Conservation (phyloP, 139 green algal species). For the Coelastrella sp. region DNA sequence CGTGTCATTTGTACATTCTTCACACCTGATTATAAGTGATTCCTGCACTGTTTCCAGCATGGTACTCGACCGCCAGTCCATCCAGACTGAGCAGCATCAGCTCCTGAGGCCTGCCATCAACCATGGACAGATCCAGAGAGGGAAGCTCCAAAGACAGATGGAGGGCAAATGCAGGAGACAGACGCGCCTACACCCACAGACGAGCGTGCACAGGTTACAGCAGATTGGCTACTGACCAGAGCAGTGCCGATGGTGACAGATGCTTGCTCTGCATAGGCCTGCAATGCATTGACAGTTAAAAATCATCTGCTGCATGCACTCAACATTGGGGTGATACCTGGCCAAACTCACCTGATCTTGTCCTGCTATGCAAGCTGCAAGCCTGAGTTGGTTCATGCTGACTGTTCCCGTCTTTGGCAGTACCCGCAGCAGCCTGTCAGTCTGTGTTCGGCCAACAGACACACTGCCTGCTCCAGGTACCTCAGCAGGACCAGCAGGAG, state of each 20-base stretch:
- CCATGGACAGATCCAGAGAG: constrained; percentile 75
- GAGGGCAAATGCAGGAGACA: constrained; percentile 32
- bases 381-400: constrained; percentile 29
- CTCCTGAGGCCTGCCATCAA: constrained; percentile 84
- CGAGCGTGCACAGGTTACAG: neutral
- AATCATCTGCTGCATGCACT: no score
- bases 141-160: constrained; percentile 42
- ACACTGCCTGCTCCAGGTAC: constrained; percentile 60
- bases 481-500: constrained; percentile 47
- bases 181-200: neutral
- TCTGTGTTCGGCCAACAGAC: constrained; percentile 62
- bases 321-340: no score
- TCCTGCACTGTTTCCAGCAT: constrained; percentile 51
- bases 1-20: neutral
- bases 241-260: neutral
- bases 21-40: constrained; percentile 35
- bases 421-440: constrained; percentile 67
- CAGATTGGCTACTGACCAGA: neutral
- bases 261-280: neutral
- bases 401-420: constrained; percentile 48
- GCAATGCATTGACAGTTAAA: no score
- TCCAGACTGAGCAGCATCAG: constrained; percentile 73
- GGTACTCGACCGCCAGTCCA: constrained; percentile 55
- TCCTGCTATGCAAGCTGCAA: constrained; percentile 26
- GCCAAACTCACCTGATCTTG: constrained; percentile 36